Evolutionary conservation across 108 stramenopile species (phyloP).

Genomic region (Fragilariopsis cylindrus): DNA sequence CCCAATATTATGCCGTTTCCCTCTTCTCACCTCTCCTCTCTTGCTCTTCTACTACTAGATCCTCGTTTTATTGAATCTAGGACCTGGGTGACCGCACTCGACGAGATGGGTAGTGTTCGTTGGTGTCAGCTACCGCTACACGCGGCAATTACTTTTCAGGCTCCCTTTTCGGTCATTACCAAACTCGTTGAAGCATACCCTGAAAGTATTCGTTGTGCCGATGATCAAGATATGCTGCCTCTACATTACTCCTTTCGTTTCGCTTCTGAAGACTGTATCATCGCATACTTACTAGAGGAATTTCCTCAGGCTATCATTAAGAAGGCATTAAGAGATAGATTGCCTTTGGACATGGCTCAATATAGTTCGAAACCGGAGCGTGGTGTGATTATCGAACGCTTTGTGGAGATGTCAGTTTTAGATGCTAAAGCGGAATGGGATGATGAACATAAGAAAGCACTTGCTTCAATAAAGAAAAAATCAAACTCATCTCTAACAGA

Average conservation of each 20-base stretch:
- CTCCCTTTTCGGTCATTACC: constrained; percentile 44
- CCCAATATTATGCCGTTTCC: no score
- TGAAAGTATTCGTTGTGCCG: constrained; percentile 46
- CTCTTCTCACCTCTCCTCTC: no score
- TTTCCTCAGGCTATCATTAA: constrained; percentile 65
- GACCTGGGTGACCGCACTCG: constrained; percentile 77
- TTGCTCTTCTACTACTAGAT: neutral
- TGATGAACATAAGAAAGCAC: constrained; percentile 21
- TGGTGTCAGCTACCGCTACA: constrained; percentile 57
- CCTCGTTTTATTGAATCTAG: constrained; percentile 29
- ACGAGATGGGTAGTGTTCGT: constrained; percentile 31
- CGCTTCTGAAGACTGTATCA: constrained; percentile 43
- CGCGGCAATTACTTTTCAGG: constrained; percentile 45
- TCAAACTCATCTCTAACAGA: constrained; percentile 5
- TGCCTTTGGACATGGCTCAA: constrained; percentile 41
- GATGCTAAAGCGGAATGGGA: constrained; percentile 37
- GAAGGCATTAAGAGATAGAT: constrained; percentile 43
- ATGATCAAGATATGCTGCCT: constrained; percentile 74
- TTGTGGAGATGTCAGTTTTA: constrained; percentile 24
- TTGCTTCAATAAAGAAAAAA: neutral
- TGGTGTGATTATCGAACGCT: constrained; percentile 30
- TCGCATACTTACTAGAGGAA: constrained; percentile 37
- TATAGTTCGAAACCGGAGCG: constrained; percentile 33
- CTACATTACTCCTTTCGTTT: constrained; percentile 75
- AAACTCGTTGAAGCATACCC: constrained; percentile 52